A percentile compares a stretch with the other conserved stretches of the same genome.
phyloP scores from a whole-genome alignment of 345 rosid species.

The Mercurialis annua region DNA sequence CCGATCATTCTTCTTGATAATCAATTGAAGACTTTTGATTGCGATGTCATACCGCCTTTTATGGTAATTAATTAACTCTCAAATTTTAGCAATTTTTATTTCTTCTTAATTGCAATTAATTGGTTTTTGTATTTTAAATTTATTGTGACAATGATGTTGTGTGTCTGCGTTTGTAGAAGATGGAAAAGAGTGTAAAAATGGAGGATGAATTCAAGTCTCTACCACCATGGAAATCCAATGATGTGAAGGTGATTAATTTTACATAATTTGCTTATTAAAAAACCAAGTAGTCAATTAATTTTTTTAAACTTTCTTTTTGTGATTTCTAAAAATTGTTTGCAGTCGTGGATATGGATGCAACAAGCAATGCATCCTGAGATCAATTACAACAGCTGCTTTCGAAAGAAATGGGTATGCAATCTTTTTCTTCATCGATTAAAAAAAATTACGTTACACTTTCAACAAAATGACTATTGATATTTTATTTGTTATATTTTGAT shows the following conservation, averaged over 20 bases:
- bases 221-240: slow-evolving; percentile 85
- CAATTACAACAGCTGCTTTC: slow-evolving; percentile 72
- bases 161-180: slow-evolving; percentile 38
- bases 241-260: slow-evolving; percentile 61
- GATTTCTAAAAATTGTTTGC: slow-evolving; percentile 12
- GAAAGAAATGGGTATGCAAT: slow-evolving; percentile 68
- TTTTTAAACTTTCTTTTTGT: neutral
- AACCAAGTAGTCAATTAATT: neutral
- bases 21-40: slow-evolving; percentile 42
- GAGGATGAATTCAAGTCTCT: slow-evolving; percentile 66
- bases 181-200: slow-evolving; percentile 50
- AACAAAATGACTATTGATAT: too few relatives aligned
- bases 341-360: slow-evolving; percentile 99
- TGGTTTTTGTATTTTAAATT: neutral
- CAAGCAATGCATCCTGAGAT: slow-evolving; percentile 97
- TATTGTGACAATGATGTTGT: neutral
- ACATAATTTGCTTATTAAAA: neutral
- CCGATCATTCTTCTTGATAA: slow-evolving; percentile 48
- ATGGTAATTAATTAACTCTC: slow-evolving; percentile 51
- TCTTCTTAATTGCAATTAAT: neutral
- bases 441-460: too few relatives aligned
- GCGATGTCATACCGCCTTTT: slow-evolving; percentile 38
- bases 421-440: too few relatives aligned
- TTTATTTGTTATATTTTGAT: too few relatives aligned
- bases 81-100: neutral